Percentiles rank a stretch among this genome's conserved stretches.
These are phyloP conservation scores for Ophioceras dolichostomum DNA, from an alignment of 2,329 filamentous ascomycete species.

Conservation along the genomic window DNA sequence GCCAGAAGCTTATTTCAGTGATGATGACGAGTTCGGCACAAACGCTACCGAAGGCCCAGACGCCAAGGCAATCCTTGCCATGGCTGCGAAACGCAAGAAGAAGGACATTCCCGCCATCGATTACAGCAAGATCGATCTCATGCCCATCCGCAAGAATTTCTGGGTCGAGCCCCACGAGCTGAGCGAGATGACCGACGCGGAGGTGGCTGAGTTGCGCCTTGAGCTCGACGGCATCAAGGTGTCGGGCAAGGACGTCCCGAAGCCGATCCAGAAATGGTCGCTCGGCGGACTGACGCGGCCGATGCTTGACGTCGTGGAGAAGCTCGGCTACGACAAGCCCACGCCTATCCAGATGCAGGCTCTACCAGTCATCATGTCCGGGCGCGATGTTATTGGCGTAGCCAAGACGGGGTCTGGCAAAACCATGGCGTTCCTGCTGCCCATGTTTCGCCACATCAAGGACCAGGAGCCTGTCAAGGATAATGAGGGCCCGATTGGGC, in stretches of 20 bases:
- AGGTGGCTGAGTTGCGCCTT: slow-evolving; percentile 67
- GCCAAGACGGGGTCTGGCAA: slow-evolving; percentile 98
- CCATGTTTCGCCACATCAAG: slow-evolving; percentile 97
- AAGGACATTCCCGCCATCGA: slow-evolving; percentile 86
- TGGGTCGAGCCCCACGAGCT: slow-evolving; percentile 86
- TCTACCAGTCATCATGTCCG: slow-evolving; percentile 89
- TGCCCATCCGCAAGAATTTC: slow-evolving; percentile 85
- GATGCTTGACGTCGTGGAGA: slow-evolving; percentile 73
- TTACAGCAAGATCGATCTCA: slow-evolving; percentile 75
- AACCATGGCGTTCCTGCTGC: slow-evolving; percentile 87
- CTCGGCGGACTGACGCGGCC: slow-evolving; percentile 85
- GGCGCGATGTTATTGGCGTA: slow-evolving; percentile 87
- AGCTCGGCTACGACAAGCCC: slow-evolving; percentile 73
- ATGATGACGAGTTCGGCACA: slow-evolving; percentile 62
- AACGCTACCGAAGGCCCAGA: slow-evolving; percentile 34
- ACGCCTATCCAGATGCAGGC: slow-evolving; percentile 95
- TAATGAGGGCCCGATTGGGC: slow-evolving; percentile 73
- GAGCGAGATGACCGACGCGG: slow-evolving; percentile 69
- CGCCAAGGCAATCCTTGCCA: slow-evolving; percentile 35
- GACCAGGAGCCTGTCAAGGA: slow-evolving; percentile 75
- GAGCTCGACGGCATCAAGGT: slow-evolving; percentile 96
- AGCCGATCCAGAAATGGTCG: slow-evolving; percentile 92
- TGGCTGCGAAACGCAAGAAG: slow-evolving; percentile 66
- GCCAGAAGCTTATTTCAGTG: slow-evolving; percentile 78
- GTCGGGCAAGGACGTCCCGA: slow-evolving; percentile 74